Evolutionary conservation across 805 yeast species (phyloP).

Genomic region (Lipomyces oligophaga): DNA sequence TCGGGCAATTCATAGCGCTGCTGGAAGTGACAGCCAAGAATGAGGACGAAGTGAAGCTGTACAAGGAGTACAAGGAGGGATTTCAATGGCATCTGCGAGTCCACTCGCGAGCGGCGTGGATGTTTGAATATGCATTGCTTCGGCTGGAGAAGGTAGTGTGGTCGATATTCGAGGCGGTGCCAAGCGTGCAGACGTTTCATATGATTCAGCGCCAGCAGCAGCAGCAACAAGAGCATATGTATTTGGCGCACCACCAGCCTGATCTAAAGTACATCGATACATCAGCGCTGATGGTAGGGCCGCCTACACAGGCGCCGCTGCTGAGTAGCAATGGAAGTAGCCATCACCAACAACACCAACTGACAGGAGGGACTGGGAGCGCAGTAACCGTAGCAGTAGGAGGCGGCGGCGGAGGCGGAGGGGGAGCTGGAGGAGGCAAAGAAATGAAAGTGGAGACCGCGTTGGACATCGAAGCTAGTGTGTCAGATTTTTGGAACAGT

Average conservation of each 20-base stretch:
- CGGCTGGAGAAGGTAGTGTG: conserved; percentile 29
- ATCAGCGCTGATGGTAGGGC: background rate
- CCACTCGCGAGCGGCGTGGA: conserved; percentile 29
- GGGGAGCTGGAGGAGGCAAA: too few relatives aligned
- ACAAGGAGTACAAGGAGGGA: conserved; percentile 18
- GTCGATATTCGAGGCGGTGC: conserved; percentile 27
- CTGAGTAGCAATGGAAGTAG: too few relatives aligned
- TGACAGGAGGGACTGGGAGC: too few relatives aligned
- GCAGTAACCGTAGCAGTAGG: too few relatives aligned
- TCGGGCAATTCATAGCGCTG: conserved; percentile 31
- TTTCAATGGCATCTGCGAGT: conserved; percentile 30
- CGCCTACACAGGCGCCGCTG: too few relatives aligned
- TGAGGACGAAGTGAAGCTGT: conserved; percentile 18
- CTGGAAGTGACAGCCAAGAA: conserved; percentile 27
- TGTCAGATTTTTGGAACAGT: too few relatives aligned
- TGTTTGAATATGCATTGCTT: conserved; percentile 29
- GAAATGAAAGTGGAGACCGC: too few relatives aligned
- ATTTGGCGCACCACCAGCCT: background rate
- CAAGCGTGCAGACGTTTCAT: background rate
- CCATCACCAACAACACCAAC: too few relatives aligned
- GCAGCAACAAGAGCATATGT: background rate
- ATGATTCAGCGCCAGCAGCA: conserved; percentile 6
- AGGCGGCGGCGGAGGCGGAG: too few relatives aligned
- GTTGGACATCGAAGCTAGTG: too few relatives aligned
- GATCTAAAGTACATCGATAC: background rate